Conservation (phyloP, 352 stramenopile genomes). For the Pythium insidiosum region DNA sequence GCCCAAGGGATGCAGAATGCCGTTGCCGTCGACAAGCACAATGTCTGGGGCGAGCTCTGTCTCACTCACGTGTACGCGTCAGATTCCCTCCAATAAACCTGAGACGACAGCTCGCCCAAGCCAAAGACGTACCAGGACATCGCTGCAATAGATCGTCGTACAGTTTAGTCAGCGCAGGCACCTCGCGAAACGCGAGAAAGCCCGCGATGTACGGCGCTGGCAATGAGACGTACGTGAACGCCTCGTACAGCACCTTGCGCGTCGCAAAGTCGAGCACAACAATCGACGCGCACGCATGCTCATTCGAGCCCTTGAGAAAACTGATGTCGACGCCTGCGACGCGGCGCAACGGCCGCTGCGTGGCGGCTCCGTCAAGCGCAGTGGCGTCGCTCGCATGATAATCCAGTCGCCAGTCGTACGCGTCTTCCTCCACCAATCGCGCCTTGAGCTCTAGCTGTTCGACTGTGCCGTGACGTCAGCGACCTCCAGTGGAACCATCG, state of each 20-base stretch:
- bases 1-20: slow-evolving; percentile 79
- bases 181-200: slow-evolving; percentile 78
- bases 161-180: slow-evolving; percentile 59
- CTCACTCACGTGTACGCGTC: too few species aligned
- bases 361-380: too few species aligned
- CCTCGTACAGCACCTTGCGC: slow-evolving; percentile 63
- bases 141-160: slow-evolving; percentile 47
- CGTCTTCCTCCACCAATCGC: slow-evolving; percentile 33
- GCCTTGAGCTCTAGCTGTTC: slow-evolving; percentile 57
- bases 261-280: slow-evolving; percentile 70
- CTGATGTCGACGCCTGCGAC: slow-evolving; percentile 81
- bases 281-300: slow-evolving; percentile 75
- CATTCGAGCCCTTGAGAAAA: slow-evolving; percentile 70
- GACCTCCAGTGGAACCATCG: too few species aligned
- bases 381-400: background rate
- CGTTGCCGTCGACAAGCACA: slow-evolving; percentile 91
- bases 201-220: slow-evolving; percentile 72
- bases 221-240: slow-evolving; percentile 78
- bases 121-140: slow-evolving; percentile 45
- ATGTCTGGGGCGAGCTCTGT: slow-evolving; percentile 73
- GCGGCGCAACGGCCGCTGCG: too few species aligned
- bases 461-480: too few species aligned
- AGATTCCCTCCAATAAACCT: too few species aligned
- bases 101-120: too few species aligned
- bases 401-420: slow-evolving; percentile 29